A percentile compares a stretch with the other conserved stretches of the same genome.
Evolutionary conservation across 805 yeast species (phyloP).

Genomic region (Kazachstania bromeliacearum): DNA sequence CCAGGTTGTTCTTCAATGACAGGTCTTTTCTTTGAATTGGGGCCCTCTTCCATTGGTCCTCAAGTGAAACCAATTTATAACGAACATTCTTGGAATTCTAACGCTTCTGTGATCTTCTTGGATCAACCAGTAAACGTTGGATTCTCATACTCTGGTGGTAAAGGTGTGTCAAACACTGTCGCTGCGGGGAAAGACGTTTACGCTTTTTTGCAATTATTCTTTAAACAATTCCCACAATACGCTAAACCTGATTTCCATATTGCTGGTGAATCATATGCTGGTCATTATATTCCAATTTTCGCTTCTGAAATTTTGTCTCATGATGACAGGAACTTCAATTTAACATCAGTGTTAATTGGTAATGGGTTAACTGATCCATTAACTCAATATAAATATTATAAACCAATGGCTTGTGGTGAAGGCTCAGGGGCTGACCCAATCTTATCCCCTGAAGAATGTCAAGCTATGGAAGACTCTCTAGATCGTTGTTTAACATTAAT

Average conservation of each 20-base stretch:
- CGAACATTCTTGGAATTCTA: slow-evolving; percentile 75
- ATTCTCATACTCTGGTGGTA: slow-evolving; percentile 54
- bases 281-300: slow-evolving; percentile 89
- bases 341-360: slow-evolving; percentile 76
- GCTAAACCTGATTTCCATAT: slow-evolving; percentile 60
- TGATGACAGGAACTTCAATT: slow-evolving; percentile 48
- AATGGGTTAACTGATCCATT: slow-evolving; percentile 86
- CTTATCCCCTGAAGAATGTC: slow-evolving; percentile 70
- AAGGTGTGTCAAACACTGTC: slow-evolving; percentile 58
- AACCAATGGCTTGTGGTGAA: slow-evolving; percentile 92
- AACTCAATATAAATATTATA: slow-evolving; percentile 65
- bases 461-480: slow-evolving; percentile 52
- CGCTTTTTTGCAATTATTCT: slow-evolving; percentile 57
- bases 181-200: slow-evolving; percentile 46
- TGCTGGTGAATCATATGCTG: slow-evolving; percentile 97
- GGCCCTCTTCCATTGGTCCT: slow-evolving; percentile 65
- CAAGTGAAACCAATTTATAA: slow-evolving; percentile 44
- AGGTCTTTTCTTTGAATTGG: slow-evolving; percentile 91
- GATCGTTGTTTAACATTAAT: slow-evolving; percentile 74
- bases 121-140: slow-evolving; percentile 98
- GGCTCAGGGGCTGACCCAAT: slow-evolving; percentile 72
- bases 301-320: slow-evolving; percentile 72
- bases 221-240: slow-evolving; percentile 68
- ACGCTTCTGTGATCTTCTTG: slow-evolving; percentile 70
- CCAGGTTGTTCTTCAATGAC: slow-evolving; percentile 99